These are phyloP conservation scores for Pseudogymnoascus sp. DNA, from an alignment of 2,329 filamentous ascomycete genomes.

Conservation along the genomic window DNA sequence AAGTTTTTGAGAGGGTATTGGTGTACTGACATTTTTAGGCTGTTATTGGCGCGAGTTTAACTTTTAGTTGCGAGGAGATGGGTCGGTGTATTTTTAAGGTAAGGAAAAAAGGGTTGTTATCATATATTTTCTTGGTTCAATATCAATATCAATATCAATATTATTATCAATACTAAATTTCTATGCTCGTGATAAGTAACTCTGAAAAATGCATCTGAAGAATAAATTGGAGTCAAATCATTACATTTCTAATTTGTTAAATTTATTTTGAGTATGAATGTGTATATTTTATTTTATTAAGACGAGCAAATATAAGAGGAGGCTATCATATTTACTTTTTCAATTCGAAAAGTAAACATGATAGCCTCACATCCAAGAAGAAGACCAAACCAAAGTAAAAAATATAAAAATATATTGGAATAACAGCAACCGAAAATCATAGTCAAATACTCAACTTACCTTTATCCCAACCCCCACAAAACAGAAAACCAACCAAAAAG, in stretches of 20 bases:
- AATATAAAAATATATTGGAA: neutral
- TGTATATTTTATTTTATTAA: no score
- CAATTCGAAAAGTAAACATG: no score
- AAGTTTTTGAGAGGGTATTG: neutral
- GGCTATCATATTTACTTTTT: neutral
- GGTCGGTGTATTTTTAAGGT: neutral
- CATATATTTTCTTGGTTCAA: neutral
- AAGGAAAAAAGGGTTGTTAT: neutral
- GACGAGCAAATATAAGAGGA: neutral
- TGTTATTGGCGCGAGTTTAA: neutral
- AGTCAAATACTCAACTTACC: neutral
- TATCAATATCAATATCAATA: neutral
- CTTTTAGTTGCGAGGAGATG: neutral
- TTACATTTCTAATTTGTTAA: neutral
- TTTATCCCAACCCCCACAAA: no score
- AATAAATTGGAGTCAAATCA: neutral
- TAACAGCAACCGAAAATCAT: neutral
- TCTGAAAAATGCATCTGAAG: neutral
- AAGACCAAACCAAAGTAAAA: neutral
- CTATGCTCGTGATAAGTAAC: neutral
- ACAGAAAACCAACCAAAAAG: neutral
- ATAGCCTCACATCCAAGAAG: neutral
- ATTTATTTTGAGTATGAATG: neutral
- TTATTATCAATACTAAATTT: neutral
- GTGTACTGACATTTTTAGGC: neutral